phyloP scores from a whole-genome alignment of 441 rosid genomes.

The Croton setiger region DNA sequence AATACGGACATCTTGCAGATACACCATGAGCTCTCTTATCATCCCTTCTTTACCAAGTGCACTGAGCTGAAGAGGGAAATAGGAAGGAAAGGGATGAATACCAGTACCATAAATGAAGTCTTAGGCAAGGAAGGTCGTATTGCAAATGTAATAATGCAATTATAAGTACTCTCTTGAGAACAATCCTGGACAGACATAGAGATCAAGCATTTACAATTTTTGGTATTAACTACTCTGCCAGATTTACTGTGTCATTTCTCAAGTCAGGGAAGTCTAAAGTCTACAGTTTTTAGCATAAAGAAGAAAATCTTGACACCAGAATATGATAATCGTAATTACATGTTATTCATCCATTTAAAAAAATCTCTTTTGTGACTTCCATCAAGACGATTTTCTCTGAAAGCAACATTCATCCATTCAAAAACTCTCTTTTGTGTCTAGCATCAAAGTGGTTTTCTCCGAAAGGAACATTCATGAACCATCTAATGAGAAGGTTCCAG shows the following conservation, averaged over 20 bases:
- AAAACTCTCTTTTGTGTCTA: neutral
- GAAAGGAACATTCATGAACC: neutral
- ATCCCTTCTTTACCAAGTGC: slow-evolving; percentile 83
- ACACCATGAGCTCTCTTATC: slow-evolving; percentile 53
- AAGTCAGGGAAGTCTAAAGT: neutral
- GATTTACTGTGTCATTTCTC: neutral
- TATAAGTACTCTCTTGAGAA: neutral
- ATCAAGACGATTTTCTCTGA: neutral
- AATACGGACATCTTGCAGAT: slow-evolving; percentile 50
- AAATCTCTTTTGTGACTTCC: slow-evolving; percentile 5
- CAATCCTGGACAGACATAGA: neutral
- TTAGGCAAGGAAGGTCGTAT: neutral
- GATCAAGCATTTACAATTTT: slow-evolving; percentile 6
- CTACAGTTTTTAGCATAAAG: neutral
- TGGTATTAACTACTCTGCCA: neutral
- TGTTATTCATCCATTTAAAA: neutral
- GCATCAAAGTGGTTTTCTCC: neutral
- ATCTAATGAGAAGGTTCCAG: neutral
- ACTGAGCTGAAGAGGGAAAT: slow-evolving; percentile 46
- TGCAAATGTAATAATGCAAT: neutral
- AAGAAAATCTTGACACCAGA: neutral
- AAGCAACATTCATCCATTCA: neutral
- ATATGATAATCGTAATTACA: neutral
- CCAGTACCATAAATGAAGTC: neutral
- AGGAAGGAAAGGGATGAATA: no score